Conservation (phyloP, 768 basidiomycete genomes). For the Phaeotremella skinneri region DNA sequence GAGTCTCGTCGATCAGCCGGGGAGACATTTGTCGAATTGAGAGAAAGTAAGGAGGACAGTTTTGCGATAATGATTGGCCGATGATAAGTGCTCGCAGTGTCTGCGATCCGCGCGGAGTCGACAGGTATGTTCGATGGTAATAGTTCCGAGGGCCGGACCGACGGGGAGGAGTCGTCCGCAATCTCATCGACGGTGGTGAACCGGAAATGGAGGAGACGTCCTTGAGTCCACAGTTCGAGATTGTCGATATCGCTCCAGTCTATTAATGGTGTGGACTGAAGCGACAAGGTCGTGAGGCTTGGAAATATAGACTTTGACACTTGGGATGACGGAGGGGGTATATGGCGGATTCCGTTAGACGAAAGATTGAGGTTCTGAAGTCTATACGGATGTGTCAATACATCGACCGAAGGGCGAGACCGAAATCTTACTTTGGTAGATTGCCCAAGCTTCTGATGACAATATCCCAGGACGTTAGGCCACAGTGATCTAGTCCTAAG, state of each 20-base stretch:
- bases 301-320: not conserved
- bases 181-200: constrained; percentile 4
- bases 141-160: too few relatives aligned
- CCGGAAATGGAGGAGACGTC: constrained; percentile 1
- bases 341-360: constrained; percentile 3
- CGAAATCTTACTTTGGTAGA: constrained; percentile 9
- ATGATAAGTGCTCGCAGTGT: constrained; percentile 10
- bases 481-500: constrained; percentile 36
- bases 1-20: constrained; percentile 39
- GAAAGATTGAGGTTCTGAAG: constrained; percentile 24
- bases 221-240: constrained; percentile 4
- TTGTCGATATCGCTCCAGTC: constrained; percentile 30
- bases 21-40: constrained; percentile 37
- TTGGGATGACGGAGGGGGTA: constrained; percentile 5
- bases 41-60: constrained; percentile 21
- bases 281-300: constrained; percentile 11
- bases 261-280: constrained; percentile 8
- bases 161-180: not conserved
- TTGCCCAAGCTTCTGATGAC: constrained; percentile 6
- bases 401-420: not conserved
- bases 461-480: constrained; percentile 27
- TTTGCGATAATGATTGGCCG: constrained; percentile 41
- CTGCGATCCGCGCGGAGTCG: constrained; percentile 5
- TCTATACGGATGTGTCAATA: not conserved
- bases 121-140: not conserved